Evolutionary conservation across 75 land plant genomes (phyloP), one percentile per base, ranked within the genome.

Genomic region (Larix kaempferi): DNA sequence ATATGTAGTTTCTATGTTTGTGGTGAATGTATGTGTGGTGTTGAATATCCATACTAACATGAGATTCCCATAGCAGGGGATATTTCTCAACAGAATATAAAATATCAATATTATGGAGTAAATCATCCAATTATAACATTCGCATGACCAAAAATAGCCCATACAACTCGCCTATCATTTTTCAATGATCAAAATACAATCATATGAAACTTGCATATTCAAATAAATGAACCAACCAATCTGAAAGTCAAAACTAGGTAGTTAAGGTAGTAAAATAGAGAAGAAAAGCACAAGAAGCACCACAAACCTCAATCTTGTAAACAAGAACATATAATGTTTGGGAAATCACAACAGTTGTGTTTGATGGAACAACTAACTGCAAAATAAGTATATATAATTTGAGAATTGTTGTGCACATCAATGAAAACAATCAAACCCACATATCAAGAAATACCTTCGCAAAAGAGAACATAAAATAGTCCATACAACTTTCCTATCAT

Each of bases 221-320:
- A 7, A 7, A 44, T 44, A 7, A 44, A 44, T 44, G 10, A 6
- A 44, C 6, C 52, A 44, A 10, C 1, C 1, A 44, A 7, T 44
- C 52, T 44, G 10, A 44, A 44, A 44, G 10, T 44, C 52, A n/a
- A n/a, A 44, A 44, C 52, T 10, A 44, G 0, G 10, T 44, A 44
- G 7, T 44, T 44, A 1, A 44, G 16, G 19, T 44, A 67, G 72
- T n/a, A 39, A n/a, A 41, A 39, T 67, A 37, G 44, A 39, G 21
- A 44, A 67, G 23, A 67, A 39, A 39, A 44, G 52, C 21, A 33
- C 72, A 6, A 22, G 7, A 67, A 39, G 21, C 1, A 21, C 52
- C 52, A 39, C 72, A 67, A 35, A 67, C 72, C 72, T 67, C 52
- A 67, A 67, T 67, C 49, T 67, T 67, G 11, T 67, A 23, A 15